These are phyloP conservation scores for Magnolia officinalis DNA, from an alignment of 164 flowering plant genomes.

Conservation along the genomic window DNA sequence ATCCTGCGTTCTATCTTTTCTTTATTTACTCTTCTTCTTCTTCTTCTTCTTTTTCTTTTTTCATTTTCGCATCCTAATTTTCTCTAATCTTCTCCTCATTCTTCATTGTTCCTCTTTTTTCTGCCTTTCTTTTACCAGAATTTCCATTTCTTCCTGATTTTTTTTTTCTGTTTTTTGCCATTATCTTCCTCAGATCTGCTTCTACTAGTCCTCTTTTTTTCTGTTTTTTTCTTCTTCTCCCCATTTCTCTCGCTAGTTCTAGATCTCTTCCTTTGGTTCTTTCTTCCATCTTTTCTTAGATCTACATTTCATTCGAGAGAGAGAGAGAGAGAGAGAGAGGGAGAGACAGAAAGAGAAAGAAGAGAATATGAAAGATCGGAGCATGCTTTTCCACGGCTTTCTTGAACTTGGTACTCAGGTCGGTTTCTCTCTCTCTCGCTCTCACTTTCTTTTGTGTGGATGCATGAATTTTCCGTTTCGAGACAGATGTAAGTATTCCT, in stretches of 20 bases:
- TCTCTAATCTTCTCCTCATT: not conserved
- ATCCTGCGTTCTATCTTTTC: not conserved
- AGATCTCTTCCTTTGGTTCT: not conserved
- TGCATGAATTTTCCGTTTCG: not conserved
- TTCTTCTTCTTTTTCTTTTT: not conserved
- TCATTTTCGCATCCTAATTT: not conserved
- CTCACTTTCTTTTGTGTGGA: not conserved
- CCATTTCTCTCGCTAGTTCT: not conserved
- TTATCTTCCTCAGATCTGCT: not conserved
- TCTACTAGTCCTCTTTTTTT: not conserved
- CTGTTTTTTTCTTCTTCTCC: not conserved
- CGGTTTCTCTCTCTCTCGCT: constrained; percentile 3
- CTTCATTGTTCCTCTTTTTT: not conserved
- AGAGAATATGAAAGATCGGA: constrained; percentile 11
- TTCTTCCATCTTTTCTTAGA: not conserved
- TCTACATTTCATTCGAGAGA: not conserved
- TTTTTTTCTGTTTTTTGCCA: not conserved
- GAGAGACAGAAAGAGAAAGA: not conserved
- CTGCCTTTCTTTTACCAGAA: not conserved
- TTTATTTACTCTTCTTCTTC: not conserved
- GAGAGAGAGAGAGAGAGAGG: not conserved
- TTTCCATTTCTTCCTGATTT: not conserved
- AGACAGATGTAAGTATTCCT: not conserved
- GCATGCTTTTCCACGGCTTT: constrained; percentile 54
- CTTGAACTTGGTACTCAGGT: constrained; percentile 39